Evolutionary conservation across 2,329 filamentous ascomycete genomes (phyloP), one percentile per base, ranked within the genome.

Genomic region (Phaeoacremonium minimum): DNA sequence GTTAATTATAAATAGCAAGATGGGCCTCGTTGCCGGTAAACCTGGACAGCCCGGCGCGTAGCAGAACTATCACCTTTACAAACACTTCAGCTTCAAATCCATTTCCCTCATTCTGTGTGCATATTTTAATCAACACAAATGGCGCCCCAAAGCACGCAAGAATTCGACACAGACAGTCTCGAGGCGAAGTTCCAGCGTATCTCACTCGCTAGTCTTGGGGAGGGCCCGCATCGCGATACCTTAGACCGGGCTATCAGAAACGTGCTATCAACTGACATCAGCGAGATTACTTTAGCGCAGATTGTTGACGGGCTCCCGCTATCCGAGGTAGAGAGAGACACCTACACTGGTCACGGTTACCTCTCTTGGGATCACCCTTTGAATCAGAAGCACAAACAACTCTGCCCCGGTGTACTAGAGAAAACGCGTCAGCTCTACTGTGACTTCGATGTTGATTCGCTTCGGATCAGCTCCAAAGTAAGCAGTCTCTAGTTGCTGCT

Each of bases 391-490:
- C 38, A 46, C 22, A n/a, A 11, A 2, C 15, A 17, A 7, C 38
- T 46, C 15, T 46, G 41, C 29, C 38, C 38, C 14, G 41, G 41
- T 12, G 29, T 41, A n/a, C 3, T 34, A 13, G 30, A 41, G n/a
- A 42, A 30, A 29, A 15, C 33, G 8, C 29, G 33, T 15, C 14
- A 20, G 2, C 39, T 41, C 22, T 30, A 35, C 14, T 20, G 26
- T n/a, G 26, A 19, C 6, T 41, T 44, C 17, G 31, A 37, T 6
- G 32, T 36, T 16, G 15, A 18, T 17, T 43, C 15, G 30, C 31
- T 17, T 28, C 28, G 4, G 7, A 30, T 22, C 4, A 18, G 5
- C 16, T 28, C 29, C 16, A 19, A 16, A 17, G 26, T 30, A 5
- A 12, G 30, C 35, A 16, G n/a, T 31, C 8, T 31, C 22, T 26